Base-by-base conservation (phyloP, 2,329 filamentous ascomycete species). In the Lachnellula hyalina region DNA sequence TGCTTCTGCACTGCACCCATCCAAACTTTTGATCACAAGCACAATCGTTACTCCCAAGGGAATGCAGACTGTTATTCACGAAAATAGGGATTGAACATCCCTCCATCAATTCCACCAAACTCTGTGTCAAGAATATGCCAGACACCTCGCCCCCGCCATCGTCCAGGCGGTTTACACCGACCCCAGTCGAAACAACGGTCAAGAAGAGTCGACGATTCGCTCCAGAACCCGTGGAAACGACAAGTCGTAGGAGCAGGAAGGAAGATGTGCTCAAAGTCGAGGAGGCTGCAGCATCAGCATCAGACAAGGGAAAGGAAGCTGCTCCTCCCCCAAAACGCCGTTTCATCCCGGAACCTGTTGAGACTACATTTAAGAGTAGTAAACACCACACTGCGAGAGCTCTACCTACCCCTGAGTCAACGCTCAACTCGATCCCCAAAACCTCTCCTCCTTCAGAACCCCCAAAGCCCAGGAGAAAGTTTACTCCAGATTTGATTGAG, bases 401-500 rank as follows among this genome's bases (percentile, higher is more conserved):
- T 11, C 48, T 63, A 36, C 79, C 79, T 38, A 81, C 79, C 35
- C 79, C 83, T 49, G 83, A 84, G 63, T 75, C 78, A 32, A 83
- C 80, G 0, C 77, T 79, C 23, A 76, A 47, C 78, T 79, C 76
- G 52, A 75, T 77, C 11, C 72, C 75, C 35, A 55, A 55, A 51
- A 57, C 59, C 35, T 41, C 60, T 65, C 66, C 56, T 59, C 62
- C 58, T 64, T 55, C 60, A 67, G 68, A 63, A 66, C 66, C 54
- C 44, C 62, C 68, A 14, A 72, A 58, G 49, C 60, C 54, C 19
- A 61, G 60, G 63, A 76, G 78, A 59, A 74, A 74, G 56, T 96
- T 95, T 69, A 80, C 85, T 32, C 90, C 90, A 12, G 86, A 93
- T 65, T 76, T 96, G 53, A 85, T 96, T 58, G 90, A 93, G 71